Evolutionary conservation across 2,329 filamentous ascomycete species (phyloP).

Genomic region (Botrytis elliptica): DNA sequence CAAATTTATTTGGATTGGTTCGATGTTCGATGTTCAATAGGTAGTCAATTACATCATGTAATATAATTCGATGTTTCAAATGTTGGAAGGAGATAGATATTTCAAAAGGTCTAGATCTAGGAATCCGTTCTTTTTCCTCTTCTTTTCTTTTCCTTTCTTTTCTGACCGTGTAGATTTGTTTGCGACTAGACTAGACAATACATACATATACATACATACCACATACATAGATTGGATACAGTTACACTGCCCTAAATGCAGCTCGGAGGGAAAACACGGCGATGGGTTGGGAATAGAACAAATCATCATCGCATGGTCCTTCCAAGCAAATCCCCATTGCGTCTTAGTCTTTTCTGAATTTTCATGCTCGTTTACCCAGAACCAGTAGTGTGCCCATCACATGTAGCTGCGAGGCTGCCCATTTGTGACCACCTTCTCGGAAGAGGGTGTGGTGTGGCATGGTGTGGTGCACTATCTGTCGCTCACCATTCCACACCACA

Average conservation of each 20-base stretch:
- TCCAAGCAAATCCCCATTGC: not conserved
- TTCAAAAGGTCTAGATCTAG: not conserved
- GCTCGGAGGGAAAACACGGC: not conserved
- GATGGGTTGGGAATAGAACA: not conserved
- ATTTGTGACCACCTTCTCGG: conserved; percentile 18
- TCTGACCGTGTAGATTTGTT: conserved; percentile 1
- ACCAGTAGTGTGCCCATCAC: not conserved
- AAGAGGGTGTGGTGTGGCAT: not conserved
- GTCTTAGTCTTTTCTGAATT: not conserved
- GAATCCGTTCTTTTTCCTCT: not conserved
- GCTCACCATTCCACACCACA: not conserved
- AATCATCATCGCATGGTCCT: not conserved
- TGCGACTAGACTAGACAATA: not conserved
- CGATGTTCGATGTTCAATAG: not conserved
- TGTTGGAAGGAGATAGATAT: not conserved
- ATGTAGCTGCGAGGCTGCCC: not conserved
- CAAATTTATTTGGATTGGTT: not conserved
- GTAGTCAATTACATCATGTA: not conserved
- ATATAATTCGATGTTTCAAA: not conserved
- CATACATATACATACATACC: not conserved
- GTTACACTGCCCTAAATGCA: not conserved
- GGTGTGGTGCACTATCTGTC: not conserved
- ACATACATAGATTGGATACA: not conserved
- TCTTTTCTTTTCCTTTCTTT: not conserved
- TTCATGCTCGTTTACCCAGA: not conserved